phyloP scores from a whole-genome alignment of 129 eudicot genomes.

The Pittosporum tobira region DNA sequence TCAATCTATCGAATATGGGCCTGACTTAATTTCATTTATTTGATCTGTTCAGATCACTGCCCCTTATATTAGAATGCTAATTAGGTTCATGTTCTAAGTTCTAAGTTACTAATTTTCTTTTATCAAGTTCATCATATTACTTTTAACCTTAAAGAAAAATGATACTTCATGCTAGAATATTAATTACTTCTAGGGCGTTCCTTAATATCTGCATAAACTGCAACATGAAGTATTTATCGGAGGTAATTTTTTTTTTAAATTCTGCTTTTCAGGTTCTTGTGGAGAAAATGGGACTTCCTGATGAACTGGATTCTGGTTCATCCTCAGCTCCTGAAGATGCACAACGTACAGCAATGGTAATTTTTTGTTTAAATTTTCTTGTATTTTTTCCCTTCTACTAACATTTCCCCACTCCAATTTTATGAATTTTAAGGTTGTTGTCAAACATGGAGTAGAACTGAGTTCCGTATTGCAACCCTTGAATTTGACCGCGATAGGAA shows the following conservation, averaged over 20 bases:
- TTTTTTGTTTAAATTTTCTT: not conserved
- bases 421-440: constrained; percentile 37
- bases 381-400: constrained; percentile 1
- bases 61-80: no score
- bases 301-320: constrained; percentile 30
- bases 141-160: no score
- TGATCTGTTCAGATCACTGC: not conserved
- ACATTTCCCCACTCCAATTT: not conserved
- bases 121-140: not conserved
- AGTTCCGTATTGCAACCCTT: constrained; percentile 71
- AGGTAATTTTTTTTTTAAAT: not conserved
- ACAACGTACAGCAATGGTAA: constrained; percentile 29
- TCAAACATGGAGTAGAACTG: constrained; percentile 31
- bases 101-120: not conserved
- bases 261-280: constrained; percentile 51
- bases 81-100: no score
- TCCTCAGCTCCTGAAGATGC: constrained; percentile 23
- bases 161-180: no score
- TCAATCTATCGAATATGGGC: no score
- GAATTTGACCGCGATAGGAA: constrained; percentile 91
- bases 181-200: not conserved
- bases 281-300: constrained; percentile 93
- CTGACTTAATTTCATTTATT: not conserved
- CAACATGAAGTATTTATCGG: not conserved
- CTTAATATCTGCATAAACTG: not conserved